Conservation (phyloP, 2,329 filamentous ascomycete species). For the Fusarium cyanostomum region DNA sequence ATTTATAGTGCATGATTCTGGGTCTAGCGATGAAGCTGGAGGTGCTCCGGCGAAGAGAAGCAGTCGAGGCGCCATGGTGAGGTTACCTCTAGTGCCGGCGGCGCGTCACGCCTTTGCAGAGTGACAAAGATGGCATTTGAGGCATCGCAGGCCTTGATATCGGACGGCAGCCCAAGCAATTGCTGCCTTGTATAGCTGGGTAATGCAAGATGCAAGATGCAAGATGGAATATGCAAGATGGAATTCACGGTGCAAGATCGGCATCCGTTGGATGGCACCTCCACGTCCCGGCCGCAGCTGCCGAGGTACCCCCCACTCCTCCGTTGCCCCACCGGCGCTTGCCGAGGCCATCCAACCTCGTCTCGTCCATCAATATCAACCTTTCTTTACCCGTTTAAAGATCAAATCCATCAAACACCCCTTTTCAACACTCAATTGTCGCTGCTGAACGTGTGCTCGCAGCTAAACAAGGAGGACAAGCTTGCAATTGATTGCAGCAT, state of each 20-base stretch:
- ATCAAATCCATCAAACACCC: neutral
- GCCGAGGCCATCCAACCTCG: conserved; percentile 34
- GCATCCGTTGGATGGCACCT: neutral
- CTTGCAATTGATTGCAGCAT: neutral
- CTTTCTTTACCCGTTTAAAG: too few relatives aligned
- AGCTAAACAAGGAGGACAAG: neutral
- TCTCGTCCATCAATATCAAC: neutral
- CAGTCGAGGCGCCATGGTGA: conserved; percentile 45
- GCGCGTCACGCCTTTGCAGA: neutral
- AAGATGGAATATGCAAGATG: neutral
- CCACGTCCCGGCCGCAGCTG: conserved; percentile 33
- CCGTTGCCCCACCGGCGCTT: conserved; percentile 25
- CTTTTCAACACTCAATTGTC: neutral
- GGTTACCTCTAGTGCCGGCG: neutral
- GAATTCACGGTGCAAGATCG: conserved; percentile 11
- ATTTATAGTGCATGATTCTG: conserved; percentile 45
- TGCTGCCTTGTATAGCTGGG: neutral
- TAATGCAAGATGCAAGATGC: neutral
- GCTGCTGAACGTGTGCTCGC: neutral
- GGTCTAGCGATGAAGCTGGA: conserved; percentile 41
- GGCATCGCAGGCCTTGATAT: neutral
- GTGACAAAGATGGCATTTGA: neutral
- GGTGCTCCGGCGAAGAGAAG: conserved; percentile 53
- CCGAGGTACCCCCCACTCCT: conserved; percentile 35
- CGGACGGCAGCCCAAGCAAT: neutral